These are phyloP conservation scores for Talaromyces sp. DNA, from an alignment of 2,329 filamentous ascomycete species.

Conservation along the genomic window DNA sequence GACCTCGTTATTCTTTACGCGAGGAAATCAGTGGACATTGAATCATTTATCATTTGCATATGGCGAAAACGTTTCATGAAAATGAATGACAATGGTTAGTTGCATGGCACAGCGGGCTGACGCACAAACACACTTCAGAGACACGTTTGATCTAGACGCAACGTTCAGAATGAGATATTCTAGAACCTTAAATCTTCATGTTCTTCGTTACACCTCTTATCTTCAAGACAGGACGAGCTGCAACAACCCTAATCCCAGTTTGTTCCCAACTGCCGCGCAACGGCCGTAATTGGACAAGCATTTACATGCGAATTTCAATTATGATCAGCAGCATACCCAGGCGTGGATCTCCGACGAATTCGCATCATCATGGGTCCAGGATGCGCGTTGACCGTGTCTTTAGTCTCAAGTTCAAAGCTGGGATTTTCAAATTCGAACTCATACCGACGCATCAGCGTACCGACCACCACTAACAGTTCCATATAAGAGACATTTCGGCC, in stretches of 20 bases:
- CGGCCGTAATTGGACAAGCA: neutral
- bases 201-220: neutral
- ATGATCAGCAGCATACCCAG: neutral
- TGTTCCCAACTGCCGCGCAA: neutral
- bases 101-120: neutral
- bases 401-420: too few relatives aligned
- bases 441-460: too few relatives aligned
- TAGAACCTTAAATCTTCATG: neutral
- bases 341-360: neutral
- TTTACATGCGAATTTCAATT: neutral
- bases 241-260: neutral
- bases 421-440: too few relatives aligned
- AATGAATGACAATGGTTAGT: neutral
- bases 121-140: neutral
- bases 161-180: neutral
- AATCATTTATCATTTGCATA: neutral
- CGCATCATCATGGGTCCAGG: neutral
- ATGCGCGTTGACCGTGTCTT: too few relatives aligned
- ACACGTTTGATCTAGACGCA: neutral
- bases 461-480: too few relatives aligned
- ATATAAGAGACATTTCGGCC: too few relatives aligned
- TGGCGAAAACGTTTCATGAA: neutral
- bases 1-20: neutral
- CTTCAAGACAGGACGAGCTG: neutral
- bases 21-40: neutral